These are phyloP conservation scores for Phragmites australis DNA, from an alignment of 176 grass and related monocot species.

Conservation along the genomic window DNA sequence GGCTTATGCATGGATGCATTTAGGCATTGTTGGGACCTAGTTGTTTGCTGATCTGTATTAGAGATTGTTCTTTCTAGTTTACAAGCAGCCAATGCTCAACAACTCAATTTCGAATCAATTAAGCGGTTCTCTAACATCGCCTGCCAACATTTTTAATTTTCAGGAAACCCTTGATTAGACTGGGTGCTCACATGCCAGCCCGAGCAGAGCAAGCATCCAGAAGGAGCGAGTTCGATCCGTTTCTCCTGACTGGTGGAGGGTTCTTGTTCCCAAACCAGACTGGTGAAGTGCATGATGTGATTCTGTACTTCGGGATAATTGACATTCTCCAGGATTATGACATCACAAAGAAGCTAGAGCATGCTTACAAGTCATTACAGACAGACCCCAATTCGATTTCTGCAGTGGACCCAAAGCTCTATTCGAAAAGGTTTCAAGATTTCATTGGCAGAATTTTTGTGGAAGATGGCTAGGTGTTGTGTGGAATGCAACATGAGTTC, in stretches of 20 bases:
- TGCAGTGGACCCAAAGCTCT: conserved; percentile 85
- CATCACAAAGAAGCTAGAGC: conserved; percentile 73
- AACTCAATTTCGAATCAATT: conserved; percentile 30
- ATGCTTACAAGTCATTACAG: conserved; percentile 84
- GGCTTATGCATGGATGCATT: conserved; percentile 40
- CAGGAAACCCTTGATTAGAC: conserved; percentile 78
- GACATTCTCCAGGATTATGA: conserved; percentile 87
- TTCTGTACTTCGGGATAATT: conserved; percentile 95
- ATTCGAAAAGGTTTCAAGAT: conserved; percentile 94
- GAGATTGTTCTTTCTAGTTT: conserved; percentile 42
- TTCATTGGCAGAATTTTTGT: conserved; percentile 91
- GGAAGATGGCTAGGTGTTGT: conserved; percentile 51
- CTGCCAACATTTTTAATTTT: conserved; percentile 18
- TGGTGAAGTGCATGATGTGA: conserved; percentile 61
- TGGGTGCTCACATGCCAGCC: conserved; percentile 88
- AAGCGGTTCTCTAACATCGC: conserved; percentile 13
- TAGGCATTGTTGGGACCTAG: conserved; percentile 49
- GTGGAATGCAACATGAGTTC: conserved; percentile 6
- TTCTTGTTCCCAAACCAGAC: conserved; percentile 57
- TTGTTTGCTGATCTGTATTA: conserved; percentile 51
- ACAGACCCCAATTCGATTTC: conserved; percentile 91
- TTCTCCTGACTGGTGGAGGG: conserved; percentile 53
- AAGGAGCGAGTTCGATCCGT: conserved; percentile 59
- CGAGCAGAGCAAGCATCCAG: conserved; percentile 70
- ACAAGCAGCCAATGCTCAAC: conserved; percentile 2